A percentile compares a stretch with the other conserved stretches of the same genome.
Conservation (phyloP, 345 rosid genomes). For the Eucalyptus pauciflora region DNA sequence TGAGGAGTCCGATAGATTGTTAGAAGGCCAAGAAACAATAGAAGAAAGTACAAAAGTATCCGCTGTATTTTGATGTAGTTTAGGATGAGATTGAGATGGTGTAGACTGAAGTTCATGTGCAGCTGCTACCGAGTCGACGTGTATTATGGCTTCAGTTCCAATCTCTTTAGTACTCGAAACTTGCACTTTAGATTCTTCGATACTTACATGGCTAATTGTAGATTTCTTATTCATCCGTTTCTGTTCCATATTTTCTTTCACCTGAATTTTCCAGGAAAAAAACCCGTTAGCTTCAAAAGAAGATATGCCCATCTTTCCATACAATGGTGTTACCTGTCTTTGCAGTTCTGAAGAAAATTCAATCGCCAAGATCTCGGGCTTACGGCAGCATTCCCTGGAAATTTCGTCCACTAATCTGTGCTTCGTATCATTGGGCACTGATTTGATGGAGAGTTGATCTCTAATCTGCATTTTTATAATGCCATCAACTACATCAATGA, state of each 20-base stretch:
- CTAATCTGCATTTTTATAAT: slow-evolving; percentile 20
- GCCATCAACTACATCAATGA: not conserved
- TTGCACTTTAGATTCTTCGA: not conserved
- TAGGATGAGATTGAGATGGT: not conserved
- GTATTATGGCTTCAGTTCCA: not conserved
- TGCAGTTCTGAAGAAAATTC: slow-evolving; percentile 37
- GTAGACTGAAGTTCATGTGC: not conserved
- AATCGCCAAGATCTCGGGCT: slow-evolving; percentile 36
- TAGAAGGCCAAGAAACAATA: not conserved
- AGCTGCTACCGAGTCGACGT: not conserved
- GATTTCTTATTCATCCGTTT: not conserved
- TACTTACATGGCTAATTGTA: not conserved
- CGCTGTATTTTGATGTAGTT: not conserved
- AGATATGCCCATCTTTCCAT: not conserved
- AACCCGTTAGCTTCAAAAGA: not conserved
- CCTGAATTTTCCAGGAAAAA: not conserved
- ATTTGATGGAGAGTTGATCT: slow-evolving; percentile 26
- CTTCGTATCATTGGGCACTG: slow-evolving; percentile 45
- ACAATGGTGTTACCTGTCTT: slow-evolving; percentile 15
- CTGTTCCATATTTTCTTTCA: not conserved
- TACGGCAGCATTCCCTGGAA: slow-evolving; percentile 23
- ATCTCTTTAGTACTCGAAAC: not conserved
- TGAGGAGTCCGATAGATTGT: not conserved
- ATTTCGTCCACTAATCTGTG: slow-evolving; percentile 38
- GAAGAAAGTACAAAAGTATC: not conserved